Conservation (phyloP, 1,139 yeast genomes). For the Yamadazyma atmosphaerica region DNA sequence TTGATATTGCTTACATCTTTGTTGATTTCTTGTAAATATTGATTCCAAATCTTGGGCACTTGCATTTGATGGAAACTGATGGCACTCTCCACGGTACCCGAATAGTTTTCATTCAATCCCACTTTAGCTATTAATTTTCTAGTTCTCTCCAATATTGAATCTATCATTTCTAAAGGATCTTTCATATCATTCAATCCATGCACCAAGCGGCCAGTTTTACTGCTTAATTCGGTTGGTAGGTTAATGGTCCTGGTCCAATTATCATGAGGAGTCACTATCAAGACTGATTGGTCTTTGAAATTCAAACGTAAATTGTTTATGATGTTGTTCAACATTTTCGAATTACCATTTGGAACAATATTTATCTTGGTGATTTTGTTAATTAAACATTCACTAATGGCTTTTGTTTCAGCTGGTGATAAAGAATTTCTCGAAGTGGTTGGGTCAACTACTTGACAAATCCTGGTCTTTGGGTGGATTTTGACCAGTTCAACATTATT, state of each 20-base stretch:
- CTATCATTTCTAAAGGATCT: constrained; percentile 8
- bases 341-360: constrained; percentile 9
- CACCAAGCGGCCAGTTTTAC: background rate
- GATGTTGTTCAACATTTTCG: constrained; percentile 10
- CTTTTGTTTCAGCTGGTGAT: constrained; percentile 2
- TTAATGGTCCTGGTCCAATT: constrained; percentile 4
- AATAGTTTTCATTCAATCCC: constrained; percentile 28
- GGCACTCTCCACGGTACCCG: constrained; percentile 6
- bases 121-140: constrained; percentile 30
- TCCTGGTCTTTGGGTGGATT: background rate
- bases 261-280: constrained; percentile 30
- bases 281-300: constrained; percentile 27
- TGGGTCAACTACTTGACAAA: background rate
- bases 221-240: background rate
- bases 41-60: constrained; percentile 8
- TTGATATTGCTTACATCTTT: background rate
- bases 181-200: background rate
- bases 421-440: background rate
- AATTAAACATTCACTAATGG: constrained; percentile 6
- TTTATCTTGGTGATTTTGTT: constrained; percentile 13
- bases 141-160: constrained; percentile 25
- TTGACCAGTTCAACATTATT: background rate
- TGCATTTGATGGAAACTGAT: constrained; percentile 5
- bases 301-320: constrained; percentile 21
- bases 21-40: constrained; percentile 3